These are phyloP conservation scores for Hypoxylon sp. DNA, from an alignment of 2,329 filamentous ascomycete species.

Conservation along the genomic window DNA sequence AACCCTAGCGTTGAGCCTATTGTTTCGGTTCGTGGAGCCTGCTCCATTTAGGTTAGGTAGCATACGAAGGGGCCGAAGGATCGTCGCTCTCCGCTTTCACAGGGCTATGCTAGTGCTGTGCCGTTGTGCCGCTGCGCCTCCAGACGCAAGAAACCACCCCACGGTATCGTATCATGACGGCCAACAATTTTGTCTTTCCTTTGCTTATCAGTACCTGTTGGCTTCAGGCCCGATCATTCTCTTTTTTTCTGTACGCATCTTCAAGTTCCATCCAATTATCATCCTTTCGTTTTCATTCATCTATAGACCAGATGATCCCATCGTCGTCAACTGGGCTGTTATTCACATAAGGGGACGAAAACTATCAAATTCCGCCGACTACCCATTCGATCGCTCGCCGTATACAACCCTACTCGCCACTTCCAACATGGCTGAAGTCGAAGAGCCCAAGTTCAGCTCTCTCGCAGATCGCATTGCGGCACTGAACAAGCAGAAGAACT, in stretches of 20 bases:
- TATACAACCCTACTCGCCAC: not conserved
- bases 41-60: not conserved
- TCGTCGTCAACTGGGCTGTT: conserved; percentile 2
- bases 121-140: conserved; percentile 19
- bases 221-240: conserved; percentile 1
- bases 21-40: conserved; percentile 9
- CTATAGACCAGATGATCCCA: conserved; percentile 8
- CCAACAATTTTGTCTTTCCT: conserved; percentile 11
- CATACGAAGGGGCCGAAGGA: conserved; percentile 29
- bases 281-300: conserved; percentile 12
- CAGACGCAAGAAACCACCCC: not conserved
- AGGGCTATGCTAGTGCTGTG: conserved; percentile 35
- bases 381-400: not conserved
- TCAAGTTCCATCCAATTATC: not conserved
- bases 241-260: not conserved
- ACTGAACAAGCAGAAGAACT: conserved; percentile 71
- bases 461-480: conserved; percentile 73
- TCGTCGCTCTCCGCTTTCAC: conserved; percentile 33
- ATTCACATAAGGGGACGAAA: not conserved
- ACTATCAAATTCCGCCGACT: not conserved
- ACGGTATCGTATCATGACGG: conserved; percentile 15
- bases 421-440: conserved; percentile 67
- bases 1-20: conserved; percentile 21
- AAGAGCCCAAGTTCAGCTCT: conserved; percentile 71
- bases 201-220: conserved; percentile 1